These are phyloP conservation scores for Fusarium sp. DNA, from an alignment of 2,329 filamentous ascomycete species.

Conservation along the genomic window DNA sequence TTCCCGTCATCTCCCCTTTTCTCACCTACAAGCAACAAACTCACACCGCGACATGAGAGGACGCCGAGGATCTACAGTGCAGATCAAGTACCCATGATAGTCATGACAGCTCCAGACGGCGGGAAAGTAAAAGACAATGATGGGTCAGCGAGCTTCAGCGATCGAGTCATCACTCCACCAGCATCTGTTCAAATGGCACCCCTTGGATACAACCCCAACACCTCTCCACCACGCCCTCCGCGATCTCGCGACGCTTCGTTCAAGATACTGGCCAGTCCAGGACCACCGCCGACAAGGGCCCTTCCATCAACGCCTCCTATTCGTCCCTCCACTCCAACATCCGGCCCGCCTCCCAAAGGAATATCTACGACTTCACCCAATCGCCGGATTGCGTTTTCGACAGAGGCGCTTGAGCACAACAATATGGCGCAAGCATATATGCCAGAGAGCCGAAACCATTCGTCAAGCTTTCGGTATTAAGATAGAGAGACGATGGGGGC, in stretches of 20 bases:
- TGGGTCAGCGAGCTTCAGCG: slow-evolving; percentile 9
- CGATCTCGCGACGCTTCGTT: slow-evolving; percentile 29
- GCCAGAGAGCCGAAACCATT: slow-evolving; percentile 54
- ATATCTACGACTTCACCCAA: slow-evolving; percentile 22
- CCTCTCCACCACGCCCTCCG: slow-evolving; percentile 32
- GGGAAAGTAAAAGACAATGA: slow-evolving; percentile 14
- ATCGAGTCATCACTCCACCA: slow-evolving; percentile 22
- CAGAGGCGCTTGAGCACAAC: slow-evolving; percentile 50
- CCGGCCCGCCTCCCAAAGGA: slow-evolving; percentile 21
- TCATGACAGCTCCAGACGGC: slow-evolving; percentile 36
- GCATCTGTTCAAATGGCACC: slow-evolving; percentile 16
- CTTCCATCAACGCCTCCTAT: slow-evolving; percentile 50
- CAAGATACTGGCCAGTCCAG: slow-evolving; percentile 52
- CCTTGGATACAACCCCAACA: slow-evolving; percentile 5
- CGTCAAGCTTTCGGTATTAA: slow-evolving; percentile 18
- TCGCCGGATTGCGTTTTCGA: slow-evolving; percentile 28
- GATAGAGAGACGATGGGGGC: neutral
- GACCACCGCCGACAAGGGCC: slow-evolving; percentile 63
- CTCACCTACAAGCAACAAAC: slow-evolving; percentile 56
- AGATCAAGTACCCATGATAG: slow-evolving; percentile 37
- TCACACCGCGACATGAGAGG: slow-evolving; percentile 54
- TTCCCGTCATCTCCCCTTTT: slow-evolving; percentile 60
- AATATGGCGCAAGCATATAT: slow-evolving; percentile 53
- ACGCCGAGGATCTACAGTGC: slow-evolving; percentile 31
- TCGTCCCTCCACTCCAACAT: slow-evolving; percentile 33